Evolutionary conservation across 805 yeast genomes (phyloP).

Genomic region (Candida berthetii): DNA sequence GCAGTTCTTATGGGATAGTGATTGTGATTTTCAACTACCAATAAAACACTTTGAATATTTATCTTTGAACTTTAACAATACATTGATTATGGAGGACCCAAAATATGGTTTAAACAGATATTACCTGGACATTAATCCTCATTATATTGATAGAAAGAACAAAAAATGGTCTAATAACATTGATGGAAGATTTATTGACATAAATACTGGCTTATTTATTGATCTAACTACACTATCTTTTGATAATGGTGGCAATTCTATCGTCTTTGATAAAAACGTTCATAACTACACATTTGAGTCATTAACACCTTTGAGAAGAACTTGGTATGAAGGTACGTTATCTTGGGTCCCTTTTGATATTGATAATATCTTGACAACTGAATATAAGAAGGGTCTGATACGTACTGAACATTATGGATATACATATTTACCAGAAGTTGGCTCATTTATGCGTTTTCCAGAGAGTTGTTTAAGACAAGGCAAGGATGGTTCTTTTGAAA

Average conservation of each 20-base stretch:
- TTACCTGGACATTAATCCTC: slow-evolving; percentile 36
- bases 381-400: slow-evolving; percentile 5
- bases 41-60: slow-evolving; percentile 31
- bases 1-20: slow-evolving; percentile 49
- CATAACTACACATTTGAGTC: slow-evolving; percentile 2
- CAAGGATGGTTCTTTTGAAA: background rate
- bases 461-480: background rate
- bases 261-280: slow-evolving; percentile 4
- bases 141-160: slow-evolving; percentile 36
- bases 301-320: slow-evolving; percentile 5
- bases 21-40: slow-evolving; percentile 49
- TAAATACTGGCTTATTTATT: slow-evolving; percentile 51
- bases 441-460: slow-evolving; percentile 3
- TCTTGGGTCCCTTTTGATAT: slow-evolving; percentile 5
- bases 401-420: slow-evolving; percentile 2
- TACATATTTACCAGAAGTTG: slow-evolving; percentile 1
- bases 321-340: slow-evolving; percentile 5
- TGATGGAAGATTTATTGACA: slow-evolving; percentile 56
- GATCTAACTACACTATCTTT: slow-evolving; percentile 46
- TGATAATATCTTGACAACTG: slow-evolving; percentile 2
- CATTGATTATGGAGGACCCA: slow-evolving; percentile 32
- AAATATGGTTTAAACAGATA: slow-evolving; percentile 40
- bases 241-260: background rate
- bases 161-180: slow-evolving; percentile 45
- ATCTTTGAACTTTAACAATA: slow-evolving; percentile 37